phyloP scores from a whole-genome alignment of 495 filamentous ascomycete genomes.

The Hypoxylon trugodes region DNA sequence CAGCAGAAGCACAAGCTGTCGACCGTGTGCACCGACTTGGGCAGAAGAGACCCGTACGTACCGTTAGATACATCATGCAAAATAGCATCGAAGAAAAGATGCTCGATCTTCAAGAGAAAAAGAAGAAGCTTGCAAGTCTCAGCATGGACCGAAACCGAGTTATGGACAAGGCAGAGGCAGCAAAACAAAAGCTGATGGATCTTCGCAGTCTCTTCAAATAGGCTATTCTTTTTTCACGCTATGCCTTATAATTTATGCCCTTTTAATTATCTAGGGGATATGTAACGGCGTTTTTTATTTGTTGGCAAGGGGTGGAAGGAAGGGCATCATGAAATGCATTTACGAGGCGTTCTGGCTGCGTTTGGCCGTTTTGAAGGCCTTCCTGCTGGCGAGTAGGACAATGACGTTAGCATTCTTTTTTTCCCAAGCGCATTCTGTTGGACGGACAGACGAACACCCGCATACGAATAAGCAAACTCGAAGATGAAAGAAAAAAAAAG shows the following conservation, averaged over 20 bases:
- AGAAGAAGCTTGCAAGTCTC: slow-evolving; percentile 85
- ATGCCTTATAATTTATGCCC: neutral
- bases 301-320: neutral
- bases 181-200: slow-evolving; percentile 79
- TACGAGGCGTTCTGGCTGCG: slow-evolving; percentile 26
- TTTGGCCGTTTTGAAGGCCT: neutral
- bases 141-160: slow-evolving; percentile 70
- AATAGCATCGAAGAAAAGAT: slow-evolving; percentile 95
- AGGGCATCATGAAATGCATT: slow-evolving; percentile 18
- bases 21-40: slow-evolving; percentile 95
- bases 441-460: too few species aligned
- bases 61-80: slow-evolving; percentile 86
- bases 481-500: too few species aligned
- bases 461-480: too few species aligned
- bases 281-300: slow-evolving; percentile 7
- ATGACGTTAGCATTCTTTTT: neutral
- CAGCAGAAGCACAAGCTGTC: slow-evolving; percentile 90
- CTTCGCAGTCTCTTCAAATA: slow-evolving; percentile 83
- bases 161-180: slow-evolving; percentile 75
- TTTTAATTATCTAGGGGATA: neutral
- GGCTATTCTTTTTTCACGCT: neutral
- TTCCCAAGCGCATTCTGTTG: too few species aligned
- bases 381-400: slow-evolving; percentile 15
- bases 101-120: slow-evolving; percentile 86
- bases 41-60: slow-evolving; percentile 83